Evolutionary conservation across 305 asterid genomes (phyloP).

Genomic region (Solanum aculeatissimum): DNA sequence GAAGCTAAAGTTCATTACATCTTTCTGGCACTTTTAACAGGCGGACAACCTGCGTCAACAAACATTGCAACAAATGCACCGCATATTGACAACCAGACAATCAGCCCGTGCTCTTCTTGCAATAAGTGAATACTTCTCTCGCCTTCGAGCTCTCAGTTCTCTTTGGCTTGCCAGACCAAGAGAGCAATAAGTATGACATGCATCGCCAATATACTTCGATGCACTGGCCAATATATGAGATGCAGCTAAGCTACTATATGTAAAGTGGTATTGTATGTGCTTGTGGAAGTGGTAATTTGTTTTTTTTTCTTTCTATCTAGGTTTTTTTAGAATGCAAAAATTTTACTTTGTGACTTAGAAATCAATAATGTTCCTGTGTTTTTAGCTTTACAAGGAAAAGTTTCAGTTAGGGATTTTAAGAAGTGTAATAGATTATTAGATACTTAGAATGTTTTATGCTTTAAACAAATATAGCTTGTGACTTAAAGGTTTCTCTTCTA

Average conservation of each 20-base stretch:
- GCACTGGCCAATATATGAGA: background rate
- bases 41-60: conserved; percentile 90
- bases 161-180: conserved; percentile 93
- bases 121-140: conserved; percentile 69
- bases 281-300: background rate
- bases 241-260: background rate
- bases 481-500: background rate
- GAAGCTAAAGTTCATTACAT: background rate
- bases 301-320: background rate
- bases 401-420: background rate
- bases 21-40: conserved; percentile 16
- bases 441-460: background rate
- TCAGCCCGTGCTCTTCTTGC: conserved; percentile 84
- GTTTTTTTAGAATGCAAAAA: background rate
- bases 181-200: conserved; percentile 18
- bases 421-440: background rate
- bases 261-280: background rate
- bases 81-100: conserved; percentile 63
- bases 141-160: conserved; percentile 89
- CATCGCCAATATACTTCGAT: background rate
- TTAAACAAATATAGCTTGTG: background rate
- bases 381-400: background rate
- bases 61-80: conserved; percentile 84
- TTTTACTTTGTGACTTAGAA: background rate
- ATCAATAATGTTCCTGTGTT: background rate